Base-by-base conservation (phyloP, 1,139 yeast species). In the Yamadazyma trypodendri region DNA sequence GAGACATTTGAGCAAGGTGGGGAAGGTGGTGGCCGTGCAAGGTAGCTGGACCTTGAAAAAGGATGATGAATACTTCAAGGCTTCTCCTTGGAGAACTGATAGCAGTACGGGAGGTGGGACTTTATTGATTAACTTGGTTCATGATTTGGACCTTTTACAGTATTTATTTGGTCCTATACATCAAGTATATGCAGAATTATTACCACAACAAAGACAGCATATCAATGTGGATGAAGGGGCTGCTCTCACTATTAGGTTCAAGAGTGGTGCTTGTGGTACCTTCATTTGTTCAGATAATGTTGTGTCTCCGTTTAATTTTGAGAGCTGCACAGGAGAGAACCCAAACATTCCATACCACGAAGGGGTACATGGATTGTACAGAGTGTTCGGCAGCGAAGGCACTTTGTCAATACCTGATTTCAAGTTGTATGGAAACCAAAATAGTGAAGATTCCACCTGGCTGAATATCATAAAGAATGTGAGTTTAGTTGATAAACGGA, bases 201-300 rank as follows among this genome's bases (percentile, higher is more conserved):
- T 68, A 39, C 47, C 56, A 6, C 58, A 58, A 32, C 70, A 64
- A 42, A 51, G 74, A 40, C 56, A 52, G 11, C 53, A 51, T 32
- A 37, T 42, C 10, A 46, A 49, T 20, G 72, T 65, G n/a, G 74
- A 68, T 44, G 74, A 68, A 48, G 75, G 75, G 5, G 73, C 73
- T 2, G 70, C 58, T 2, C 55, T 68, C 31, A 68, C 72, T 9
- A 39, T 68, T 8, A 54, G 60, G 17, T 68, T 68, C 44, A 63
- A 60, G 24, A 60, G 54, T 43, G 75, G 74, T 2, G 55, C 62
- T 32, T 57, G 67, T 32, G 75, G 74, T 1, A 67, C 73, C 2
- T 68, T 68, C 43, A 50, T 68, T 28, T 68, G 73, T 43, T 56
- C 69, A 8, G 75, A 68, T 44, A 68, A 66, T 43, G 70, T 65